phyloP scores from a whole-genome alignment of 2,329 filamentous ascomycete species.

The Colletotrichum cuscutae region DNA sequence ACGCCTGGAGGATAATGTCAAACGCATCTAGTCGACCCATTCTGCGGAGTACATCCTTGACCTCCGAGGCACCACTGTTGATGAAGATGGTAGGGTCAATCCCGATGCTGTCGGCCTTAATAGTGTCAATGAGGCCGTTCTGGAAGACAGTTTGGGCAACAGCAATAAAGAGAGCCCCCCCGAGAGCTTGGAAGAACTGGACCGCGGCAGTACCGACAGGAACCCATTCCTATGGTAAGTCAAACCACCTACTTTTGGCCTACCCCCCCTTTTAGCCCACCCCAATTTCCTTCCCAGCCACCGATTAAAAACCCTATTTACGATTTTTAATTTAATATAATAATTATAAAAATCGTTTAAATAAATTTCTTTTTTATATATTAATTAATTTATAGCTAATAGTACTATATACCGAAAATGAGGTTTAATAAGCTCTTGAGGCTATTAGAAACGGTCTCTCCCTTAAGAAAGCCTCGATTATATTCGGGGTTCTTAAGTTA shows the following conservation, averaged over 20 bases:
- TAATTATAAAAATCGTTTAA: too few relatives aligned
- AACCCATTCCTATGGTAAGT: constrained; percentile 53
- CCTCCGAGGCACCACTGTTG: constrained; percentile 51
- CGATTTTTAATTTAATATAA: too few relatives aligned
- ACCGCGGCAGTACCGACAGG: constrained; percentile 62
- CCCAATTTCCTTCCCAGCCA: too few relatives aligned
- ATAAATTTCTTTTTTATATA: too few relatives aligned
- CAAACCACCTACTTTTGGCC: too few relatives aligned
- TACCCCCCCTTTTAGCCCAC: too few relatives aligned
- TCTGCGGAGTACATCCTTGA: constrained; percentile 46
- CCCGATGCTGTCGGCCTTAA: constrained; percentile 47
- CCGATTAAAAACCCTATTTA: too few relatives aligned
- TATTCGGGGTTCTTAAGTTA: too few relatives aligned
- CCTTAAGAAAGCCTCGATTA: background rate
- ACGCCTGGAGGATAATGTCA: constrained; percentile 56
- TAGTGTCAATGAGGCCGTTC: constrained; percentile 65
- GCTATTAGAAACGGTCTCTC: too few relatives aligned
- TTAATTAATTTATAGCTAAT: too few relatives aligned
- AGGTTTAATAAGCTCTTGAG: too few relatives aligned
- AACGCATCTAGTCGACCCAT: constrained; percentile 54
- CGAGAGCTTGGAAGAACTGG: constrained; percentile 72
- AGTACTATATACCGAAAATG: too few relatives aligned
- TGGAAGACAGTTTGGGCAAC: constrained; percentile 75
- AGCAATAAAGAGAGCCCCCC: constrained; percentile 72
- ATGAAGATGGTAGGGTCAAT: constrained; percentile 61